Evolutionary conservation across 83 land plant species (phyloP).

Genomic region (Thuja plicata): DNA sequence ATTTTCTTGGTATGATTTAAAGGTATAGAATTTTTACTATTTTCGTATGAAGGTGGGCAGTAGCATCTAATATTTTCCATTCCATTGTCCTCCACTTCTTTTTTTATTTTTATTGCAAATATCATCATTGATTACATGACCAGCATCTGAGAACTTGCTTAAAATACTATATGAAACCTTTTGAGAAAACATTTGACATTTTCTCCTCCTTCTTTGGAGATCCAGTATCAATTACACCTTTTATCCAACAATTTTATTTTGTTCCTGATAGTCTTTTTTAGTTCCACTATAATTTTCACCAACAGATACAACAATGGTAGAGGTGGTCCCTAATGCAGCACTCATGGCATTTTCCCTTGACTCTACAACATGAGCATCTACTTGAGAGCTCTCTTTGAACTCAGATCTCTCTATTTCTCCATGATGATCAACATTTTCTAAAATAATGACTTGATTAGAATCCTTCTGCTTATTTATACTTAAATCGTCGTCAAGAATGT

Average conservation of each 20-base stretch:
- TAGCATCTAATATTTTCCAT: conserved; percentile 38
- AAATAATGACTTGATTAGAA: background rate
- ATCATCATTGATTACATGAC: conserved; percentile 19
- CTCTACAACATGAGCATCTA: background rate
- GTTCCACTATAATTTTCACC: conserved; percentile 21
- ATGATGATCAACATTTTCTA: background rate
- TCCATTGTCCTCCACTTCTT: conserved; percentile 32
- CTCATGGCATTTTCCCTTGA: background rate
- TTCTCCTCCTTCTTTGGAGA: conserved; percentile 27
- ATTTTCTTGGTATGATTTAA: background rate
- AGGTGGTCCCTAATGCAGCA: conserved; percentile 11
- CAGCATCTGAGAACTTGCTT: conserved; percentile 52
- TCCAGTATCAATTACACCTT: conserved; percentile 9
- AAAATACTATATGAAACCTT: conserved; percentile 65
- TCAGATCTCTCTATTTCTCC: background rate
- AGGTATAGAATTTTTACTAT: background rate
- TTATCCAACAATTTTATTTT: conserved; percentile 14
- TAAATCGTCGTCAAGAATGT: background rate
- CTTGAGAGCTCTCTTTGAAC: background rate
- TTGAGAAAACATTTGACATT: conserved; percentile 54
- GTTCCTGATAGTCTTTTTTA: background rate
- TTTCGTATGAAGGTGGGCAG: conserved; percentile 3
- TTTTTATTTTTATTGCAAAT: conserved; percentile 26
- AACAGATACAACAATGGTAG: conserved; percentile 22
- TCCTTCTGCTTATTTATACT: background rate